Base-by-base conservation (phyloP, 208 protist species). In the Acanthamoeba culbertsoni region DNA sequence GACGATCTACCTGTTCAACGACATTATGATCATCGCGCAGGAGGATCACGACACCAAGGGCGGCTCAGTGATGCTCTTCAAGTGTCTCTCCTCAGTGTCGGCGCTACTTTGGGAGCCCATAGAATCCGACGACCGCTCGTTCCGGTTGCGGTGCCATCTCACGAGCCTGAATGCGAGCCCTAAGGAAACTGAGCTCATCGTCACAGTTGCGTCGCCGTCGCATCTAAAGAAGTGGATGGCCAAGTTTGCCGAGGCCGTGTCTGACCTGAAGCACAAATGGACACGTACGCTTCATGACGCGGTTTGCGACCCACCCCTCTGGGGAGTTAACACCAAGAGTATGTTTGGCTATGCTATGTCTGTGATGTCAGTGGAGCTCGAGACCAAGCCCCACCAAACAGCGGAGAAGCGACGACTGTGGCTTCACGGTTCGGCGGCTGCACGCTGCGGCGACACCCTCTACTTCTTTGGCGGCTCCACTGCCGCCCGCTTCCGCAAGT, bases 1-100 rank as follows among this genome's bases (percentile, higher is more conserved):
- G 20, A 68, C 53, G 20, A n/a, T 91, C 10, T 91, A 73, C 53
- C 35, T 91, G 53, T 91, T 91, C 23, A 91, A 91, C 53, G 84
- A 91, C 53, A 73, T 91, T 5, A 8, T 91, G 26, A 73, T 91
- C 55, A 68, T 91, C 18, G 84, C 84, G 28, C 62, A 91, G 28
- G 84, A 91, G 20, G 57, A 59, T n/a, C 51, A 91, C 48, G 48
- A 55, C 48, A 18, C 18, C 26, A 75, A 43, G 65, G n/a, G 35
- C 8, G 0, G 1, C 62, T 12, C 23, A 28, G n/a, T 55, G 73
- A 84, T 84, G 73, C 73, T 37, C n/a, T 84, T 84, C 73, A 84
- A 84, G 73, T 84, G 73, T 16, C 43, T 84, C 2, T 84, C 73
- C 7, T 84, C 45, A 16, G 26, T 84, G 73, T 51, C 73, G 43